Conservation (phyloP, 306 rosid species). For the Arachis hypogaea region DNA sequence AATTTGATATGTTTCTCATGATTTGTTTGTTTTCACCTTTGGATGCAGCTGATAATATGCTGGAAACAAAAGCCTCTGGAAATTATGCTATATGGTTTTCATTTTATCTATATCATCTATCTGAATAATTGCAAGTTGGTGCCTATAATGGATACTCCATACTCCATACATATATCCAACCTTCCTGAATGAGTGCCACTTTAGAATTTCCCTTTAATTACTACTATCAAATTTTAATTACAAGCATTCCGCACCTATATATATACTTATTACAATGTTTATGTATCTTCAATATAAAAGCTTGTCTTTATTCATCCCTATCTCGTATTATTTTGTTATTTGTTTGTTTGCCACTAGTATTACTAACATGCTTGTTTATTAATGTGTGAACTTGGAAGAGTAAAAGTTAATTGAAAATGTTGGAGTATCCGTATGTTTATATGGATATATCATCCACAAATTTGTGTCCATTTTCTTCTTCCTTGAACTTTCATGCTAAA, state of each 20-base stretch:
- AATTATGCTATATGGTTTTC: neutral
- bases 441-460: neutral
- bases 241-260: constrained; percentile 7
- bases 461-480: neutral
- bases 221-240: neutral
- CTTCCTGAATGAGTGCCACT: constrained; percentile 18
- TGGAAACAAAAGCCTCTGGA: constrained; percentile 4
- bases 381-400: neutral
- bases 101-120: neutral
- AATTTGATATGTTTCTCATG: neutral
- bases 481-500: neutral
- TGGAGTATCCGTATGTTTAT: neutral
- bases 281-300: neutral
- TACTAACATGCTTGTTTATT: neutral
- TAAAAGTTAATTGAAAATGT: neutral
- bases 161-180: neutral
- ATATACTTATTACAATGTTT: neutral
- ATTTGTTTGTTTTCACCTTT: neutral
- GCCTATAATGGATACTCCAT: neutral
- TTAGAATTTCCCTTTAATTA: neutral
- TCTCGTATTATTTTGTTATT: neutral
- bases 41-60: constrained; percentile 33
- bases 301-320: constrained; percentile 7
- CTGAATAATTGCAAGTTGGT: constrained; percentile 26
- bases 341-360: neutral